phyloP scores from a whole-genome alignment of 2,329 filamentous ascomycete species.

The Herpotrichia juniperi region DNA sequence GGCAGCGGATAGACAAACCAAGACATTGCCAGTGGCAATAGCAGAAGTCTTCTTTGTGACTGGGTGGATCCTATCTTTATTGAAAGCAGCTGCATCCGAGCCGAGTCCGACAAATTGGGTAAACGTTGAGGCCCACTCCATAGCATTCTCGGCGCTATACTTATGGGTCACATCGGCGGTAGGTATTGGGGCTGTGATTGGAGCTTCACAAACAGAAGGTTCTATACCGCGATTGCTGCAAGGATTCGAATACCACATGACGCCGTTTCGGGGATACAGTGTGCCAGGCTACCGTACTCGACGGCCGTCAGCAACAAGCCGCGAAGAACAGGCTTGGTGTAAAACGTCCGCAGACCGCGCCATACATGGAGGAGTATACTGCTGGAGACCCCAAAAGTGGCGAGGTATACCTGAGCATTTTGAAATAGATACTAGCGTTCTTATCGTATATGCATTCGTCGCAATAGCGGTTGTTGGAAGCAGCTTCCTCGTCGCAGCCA shows the following conservation, averaged over 20 bases:
- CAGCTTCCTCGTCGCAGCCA: constrained; percentile 17
- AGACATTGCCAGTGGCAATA: constrained; percentile 19
- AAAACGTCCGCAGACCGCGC: constrained; percentile 14
- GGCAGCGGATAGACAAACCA: constrained; percentile 21
- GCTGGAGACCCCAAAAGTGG: constrained; percentile 24
- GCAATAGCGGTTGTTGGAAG: constrained; percentile 11
- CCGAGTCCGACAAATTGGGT: constrained; percentile 23
- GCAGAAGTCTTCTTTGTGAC: constrained; percentile 24
- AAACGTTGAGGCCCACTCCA: constrained; percentile 22
- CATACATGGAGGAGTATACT: constrained; percentile 17
- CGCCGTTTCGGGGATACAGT: background rate
- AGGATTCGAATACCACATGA: constrained; percentile 17
- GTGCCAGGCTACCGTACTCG: constrained; percentile 1
- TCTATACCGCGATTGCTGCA: constrained; percentile 24
- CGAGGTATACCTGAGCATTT: constrained; percentile 3
- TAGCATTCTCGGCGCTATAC: constrained; percentile 24
- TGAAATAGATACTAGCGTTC: constrained; percentile 1
- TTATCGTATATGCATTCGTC: constrained; percentile 6
- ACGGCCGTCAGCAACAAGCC: constrained; percentile 13
- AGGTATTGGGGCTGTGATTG: constrained; percentile 18
- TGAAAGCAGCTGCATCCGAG: constrained; percentile 23
- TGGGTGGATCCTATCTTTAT: constrained; percentile 23
- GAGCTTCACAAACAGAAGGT: constrained; percentile 22
- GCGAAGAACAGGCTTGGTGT: constrained; percentile 17
- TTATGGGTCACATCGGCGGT: constrained; percentile 25